Evolutionary conservation across 2,329 filamentous ascomycete species (phyloP), one percentile per base, ranked within the genome.

Genomic region (Trichocomaceae sp.): DNA sequence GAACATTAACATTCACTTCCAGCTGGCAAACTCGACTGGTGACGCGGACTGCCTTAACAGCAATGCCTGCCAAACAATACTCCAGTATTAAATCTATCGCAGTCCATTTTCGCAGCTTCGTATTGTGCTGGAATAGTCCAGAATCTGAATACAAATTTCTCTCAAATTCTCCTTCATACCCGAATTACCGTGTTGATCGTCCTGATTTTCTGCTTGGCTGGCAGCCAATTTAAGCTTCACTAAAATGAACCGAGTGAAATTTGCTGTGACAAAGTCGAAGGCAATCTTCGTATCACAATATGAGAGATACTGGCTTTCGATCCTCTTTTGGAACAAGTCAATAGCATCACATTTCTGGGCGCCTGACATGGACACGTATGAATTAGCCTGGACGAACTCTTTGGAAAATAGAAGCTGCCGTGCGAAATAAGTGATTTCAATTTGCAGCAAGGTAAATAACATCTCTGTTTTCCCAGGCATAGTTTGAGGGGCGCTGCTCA

Each of bases 401-500:
- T 50, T 26, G n/a, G 48, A 50, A 22, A 50, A 50, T 17, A 29
- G n/a, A 19, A 44, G 19, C 19, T 50, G 48, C 10, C 48, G 48
- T 44, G 20, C 17, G 17, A 42, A 44, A 2, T 42, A 50, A 23
- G 15, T 42, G 3, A 50, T 9, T 44, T 31, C 37, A 17, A 50
- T 15, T 10, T 44, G 35, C 19, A 31, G n/a, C 23, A 33, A 44
- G 12, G n/a, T 22, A 12, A 22, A 26, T 23, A 44, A 17, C 37
- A 44, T 50, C 37, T 50, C 48, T 13, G 48, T 50, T 7, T 29
- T 42, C 12, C 26, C 50, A 7, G 47, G 17, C 26, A 1, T 23
- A 8, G 13, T 20, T 15, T 23, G 5, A 4, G 61, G 60, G 2
- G 55, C 41, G 2, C 50, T 47, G 4, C 20, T 54, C 55, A 61